phyloP scores from a whole-genome alignment of 2,329 filamentous ascomycete species.

The Pseudogymnoascus sp. region DNA sequence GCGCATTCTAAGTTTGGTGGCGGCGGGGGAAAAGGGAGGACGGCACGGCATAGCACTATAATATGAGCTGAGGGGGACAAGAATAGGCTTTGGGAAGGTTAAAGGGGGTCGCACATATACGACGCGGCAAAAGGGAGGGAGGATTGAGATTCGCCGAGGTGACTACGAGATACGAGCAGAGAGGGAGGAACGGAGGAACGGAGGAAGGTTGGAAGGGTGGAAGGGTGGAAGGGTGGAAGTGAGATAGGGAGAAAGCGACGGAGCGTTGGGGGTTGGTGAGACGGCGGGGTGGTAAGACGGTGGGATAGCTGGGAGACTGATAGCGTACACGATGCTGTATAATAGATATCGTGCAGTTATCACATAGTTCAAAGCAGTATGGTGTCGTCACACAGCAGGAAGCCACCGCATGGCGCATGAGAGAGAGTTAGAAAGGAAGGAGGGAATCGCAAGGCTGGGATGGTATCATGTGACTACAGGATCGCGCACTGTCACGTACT shows the following conservation, averaged over 20 bases:
- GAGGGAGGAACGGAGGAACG: not conserved
- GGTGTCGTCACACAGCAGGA: not conserved
- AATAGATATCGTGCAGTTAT: not conserved
- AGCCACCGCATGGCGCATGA: not conserved
- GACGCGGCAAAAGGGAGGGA: not conserved
- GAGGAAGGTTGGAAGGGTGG: not conserved
- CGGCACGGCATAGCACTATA: not conserved
- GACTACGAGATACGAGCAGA: not conserved
- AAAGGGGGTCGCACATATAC: not conserved
- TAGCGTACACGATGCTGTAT: not conserved
- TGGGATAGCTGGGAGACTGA: not conserved
- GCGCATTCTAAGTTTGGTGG: slow-evolving; percentile 1
- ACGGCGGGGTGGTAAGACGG: too few species aligned
- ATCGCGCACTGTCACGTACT: not conserved
- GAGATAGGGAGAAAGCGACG: not conserved
- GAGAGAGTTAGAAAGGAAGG: not conserved
- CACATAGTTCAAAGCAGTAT: too few species aligned
- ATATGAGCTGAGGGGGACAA: not conserved
- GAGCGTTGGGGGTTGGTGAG: not conserved
- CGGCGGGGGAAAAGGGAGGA: not conserved
- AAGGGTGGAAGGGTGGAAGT: not conserved
- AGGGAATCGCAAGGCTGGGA: not conserved
- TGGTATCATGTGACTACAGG: not conserved
- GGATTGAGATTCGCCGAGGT: not conserved
- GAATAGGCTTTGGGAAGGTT: not conserved